Conservation (phyloP, 495 filamentous ascomycete species). For the Emericellopsis terricola region DNA sequence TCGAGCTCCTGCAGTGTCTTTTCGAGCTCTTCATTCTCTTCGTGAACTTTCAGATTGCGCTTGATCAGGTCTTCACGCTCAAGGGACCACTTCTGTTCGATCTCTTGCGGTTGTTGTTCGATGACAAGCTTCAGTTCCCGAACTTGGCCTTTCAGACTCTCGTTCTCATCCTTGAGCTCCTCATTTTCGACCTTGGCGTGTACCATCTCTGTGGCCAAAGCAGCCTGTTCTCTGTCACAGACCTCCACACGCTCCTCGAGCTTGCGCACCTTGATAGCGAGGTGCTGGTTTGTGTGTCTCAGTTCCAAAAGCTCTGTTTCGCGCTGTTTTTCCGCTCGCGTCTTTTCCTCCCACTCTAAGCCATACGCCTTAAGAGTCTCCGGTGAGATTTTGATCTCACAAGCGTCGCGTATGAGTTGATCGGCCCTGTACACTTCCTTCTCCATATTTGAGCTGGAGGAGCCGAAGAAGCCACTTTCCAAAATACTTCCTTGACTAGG, state of each 20-base stretch:
- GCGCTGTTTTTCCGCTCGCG: constrained; percentile 54
- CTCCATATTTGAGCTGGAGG: constrained; percentile 61
- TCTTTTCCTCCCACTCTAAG: constrained; percentile 82
- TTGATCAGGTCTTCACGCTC: constrained; percentile 91
- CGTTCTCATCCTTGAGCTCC: constrained; percentile 70
- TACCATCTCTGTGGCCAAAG: constrained; percentile 78
- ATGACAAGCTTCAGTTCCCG: constrained; percentile 67
- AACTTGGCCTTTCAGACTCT: constrained; percentile 67
- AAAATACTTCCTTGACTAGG: constrained; percentile 75
- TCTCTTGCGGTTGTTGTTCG: constrained; percentile 74
- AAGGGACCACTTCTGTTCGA: constrained; percentile 60
- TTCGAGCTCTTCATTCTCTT: constrained; percentile 76
- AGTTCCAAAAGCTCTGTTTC: constrained; percentile 70
- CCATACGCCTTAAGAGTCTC: constrained; percentile 66
- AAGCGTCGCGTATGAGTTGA: constrained; percentile 82
- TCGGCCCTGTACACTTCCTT: constrained; percentile 95
- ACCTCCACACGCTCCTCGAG: constrained; percentile 81
- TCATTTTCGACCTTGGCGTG: constrained; percentile 87
- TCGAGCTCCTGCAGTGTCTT: constrained; percentile 91
- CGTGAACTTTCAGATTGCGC: constrained; percentile 83
- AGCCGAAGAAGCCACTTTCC: constrained; percentile 95
- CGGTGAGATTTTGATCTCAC: constrained; percentile 66
- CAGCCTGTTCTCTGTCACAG: constrained; percentile 83
- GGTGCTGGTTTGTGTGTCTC: constrained; percentile 39
- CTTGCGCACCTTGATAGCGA: constrained; percentile 52